Evolutionary conservation across 2,329 filamentous ascomycete genomes (phyloP), one percentile per base, ranked within the genome.

Genomic region (Aureobasidium sp.): DNA sequence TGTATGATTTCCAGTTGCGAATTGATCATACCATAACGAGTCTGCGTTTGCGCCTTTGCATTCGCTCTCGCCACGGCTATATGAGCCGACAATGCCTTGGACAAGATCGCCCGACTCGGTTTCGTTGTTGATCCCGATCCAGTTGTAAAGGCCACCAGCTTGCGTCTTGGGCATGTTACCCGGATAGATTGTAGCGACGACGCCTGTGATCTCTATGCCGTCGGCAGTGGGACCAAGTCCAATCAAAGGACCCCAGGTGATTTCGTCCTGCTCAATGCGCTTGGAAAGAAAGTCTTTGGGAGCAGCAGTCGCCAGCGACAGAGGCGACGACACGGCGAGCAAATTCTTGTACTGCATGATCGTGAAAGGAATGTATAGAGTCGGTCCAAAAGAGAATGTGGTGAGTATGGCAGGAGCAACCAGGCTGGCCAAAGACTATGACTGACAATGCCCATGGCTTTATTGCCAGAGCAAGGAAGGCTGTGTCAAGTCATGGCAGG

Each of bases 81-180:
- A 70, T 12, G 68, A 69, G 44, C 62, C 62, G 39, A 64, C 50
- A 31, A 64, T 58, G 9, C 58, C 48, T 24, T 64, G 65, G 19
- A 70, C 64, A 31, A 70, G 59, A 59, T 70, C 68, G 5, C 69
- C 69, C 0, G 66, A 68, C 39, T 60, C 47, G 40, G 59, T 61
- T 22, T 64, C 65, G 44, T 70, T 69, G 44, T 64, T 66, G 31
- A 70, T 66, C 19, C 69, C 69, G 29, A 67, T 66, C 68, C 68
- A 70, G 24, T 66, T 60, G 60, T 68, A 70, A 11, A 70, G 62
- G 22, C 63, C 65, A 14, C 68, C 69, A 12, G 61, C 60, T 57
- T 70, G 69, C 22, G 60, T 65, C 11, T 64, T 47, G 11, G 68
- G 68, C 64, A 67, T 68, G 24, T 65, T 60, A 11, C 69, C 69